phyloP scores from a whole-genome alignment of 306 rosid genomes.

The Cercis canadensis region DNA sequence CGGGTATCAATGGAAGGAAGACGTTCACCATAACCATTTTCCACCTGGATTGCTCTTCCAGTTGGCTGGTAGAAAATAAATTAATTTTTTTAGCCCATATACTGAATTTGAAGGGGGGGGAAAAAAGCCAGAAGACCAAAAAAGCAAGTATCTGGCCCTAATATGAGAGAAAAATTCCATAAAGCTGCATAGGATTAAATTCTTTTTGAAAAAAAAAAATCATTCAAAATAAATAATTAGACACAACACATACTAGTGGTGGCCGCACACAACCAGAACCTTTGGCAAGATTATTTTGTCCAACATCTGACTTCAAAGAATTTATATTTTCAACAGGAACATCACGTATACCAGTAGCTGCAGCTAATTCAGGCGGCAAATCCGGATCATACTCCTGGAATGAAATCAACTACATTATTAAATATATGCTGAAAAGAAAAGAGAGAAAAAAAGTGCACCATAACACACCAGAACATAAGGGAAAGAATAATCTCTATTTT shows the following conservation, averaged over 20 bases:
- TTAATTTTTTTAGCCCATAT: not conserved
- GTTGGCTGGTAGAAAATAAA: conserved; percentile 76
- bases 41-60: conserved; percentile 99
- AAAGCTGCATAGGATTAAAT: not conserved
- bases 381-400: conserved; percentile 96
- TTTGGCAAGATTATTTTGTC: conserved; percentile 67
- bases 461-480: not conserved
- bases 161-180: not conserved
- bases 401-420: conserved; percentile 28
- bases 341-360: conserved; percentile 86
- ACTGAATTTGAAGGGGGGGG: too few species aligned
- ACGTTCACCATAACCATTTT: conserved; percentile 96
- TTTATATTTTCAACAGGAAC: conserved; percentile 59
- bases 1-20: conserved; percentile 97
- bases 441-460: not conserved
- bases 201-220: not conserved
- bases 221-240: not conserved
- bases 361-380: conserved; percentile 98
- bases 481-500: conserved; percentile 15
- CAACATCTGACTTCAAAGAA: conserved; percentile 61
- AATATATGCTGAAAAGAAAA: conserved; percentile 3
- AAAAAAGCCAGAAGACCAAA: not conserved
- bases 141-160: conserved; percentile 16
- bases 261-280: conserved; percentile 76
- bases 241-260: conserved; percentile 68